These are phyloP conservation scores for Dichotomopilus funicola DNA, from an alignment of 2,329 filamentous ascomycete species.

Conservation along the genomic window DNA sequence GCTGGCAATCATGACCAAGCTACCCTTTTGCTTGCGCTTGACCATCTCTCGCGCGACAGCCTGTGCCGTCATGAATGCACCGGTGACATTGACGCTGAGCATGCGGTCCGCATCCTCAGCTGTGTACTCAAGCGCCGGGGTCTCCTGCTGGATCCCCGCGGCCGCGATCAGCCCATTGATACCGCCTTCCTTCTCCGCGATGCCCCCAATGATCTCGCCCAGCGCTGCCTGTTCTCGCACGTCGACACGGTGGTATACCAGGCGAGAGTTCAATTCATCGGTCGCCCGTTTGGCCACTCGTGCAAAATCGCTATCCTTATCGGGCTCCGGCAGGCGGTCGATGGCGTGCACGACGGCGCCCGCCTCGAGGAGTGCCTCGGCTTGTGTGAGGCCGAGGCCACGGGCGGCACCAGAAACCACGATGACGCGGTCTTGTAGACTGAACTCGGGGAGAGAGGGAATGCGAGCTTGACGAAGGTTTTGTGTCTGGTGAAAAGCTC, in stretches of 20 bases:
- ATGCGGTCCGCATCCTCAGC: conserved; percentile 70
- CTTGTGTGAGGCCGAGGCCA: conserved; percentile 70
- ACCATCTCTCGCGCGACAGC: conserved; percentile 76
- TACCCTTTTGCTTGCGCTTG: conserved; percentile 50
- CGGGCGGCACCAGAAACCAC: conserved; percentile 71
- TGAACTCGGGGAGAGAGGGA: conserved; percentile 61
- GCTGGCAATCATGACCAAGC: conserved; percentile 61
- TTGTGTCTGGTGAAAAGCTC: conserved; percentile 12
- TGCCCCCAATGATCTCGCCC: conserved; percentile 59
- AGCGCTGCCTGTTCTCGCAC: conserved; percentile 65
- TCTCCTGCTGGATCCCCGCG: conserved; percentile 74
- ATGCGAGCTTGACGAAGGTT: conserved; percentile 2
- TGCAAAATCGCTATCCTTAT: conserved; percentile 52
- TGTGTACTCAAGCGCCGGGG: conserved; percentile 71
- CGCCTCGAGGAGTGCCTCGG: conserved; percentile 72
- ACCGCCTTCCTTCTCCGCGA: conserved; percentile 63
- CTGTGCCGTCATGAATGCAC: conserved; percentile 78
- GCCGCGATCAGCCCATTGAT: conserved; percentile 72
- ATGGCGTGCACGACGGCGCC: conserved; percentile 67
- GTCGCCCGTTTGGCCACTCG: conserved; percentile 56
- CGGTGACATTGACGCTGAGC: conserved; percentile 81
- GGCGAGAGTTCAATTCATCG: conserved; percentile 56
- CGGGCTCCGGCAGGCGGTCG: conserved; percentile 54
- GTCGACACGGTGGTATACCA: conserved; percentile 74
- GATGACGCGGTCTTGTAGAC: conserved; percentile 65